Base-by-base conservation (phyloP, 306 rosid genomes). In the Astragalus membranaceus region DNA sequence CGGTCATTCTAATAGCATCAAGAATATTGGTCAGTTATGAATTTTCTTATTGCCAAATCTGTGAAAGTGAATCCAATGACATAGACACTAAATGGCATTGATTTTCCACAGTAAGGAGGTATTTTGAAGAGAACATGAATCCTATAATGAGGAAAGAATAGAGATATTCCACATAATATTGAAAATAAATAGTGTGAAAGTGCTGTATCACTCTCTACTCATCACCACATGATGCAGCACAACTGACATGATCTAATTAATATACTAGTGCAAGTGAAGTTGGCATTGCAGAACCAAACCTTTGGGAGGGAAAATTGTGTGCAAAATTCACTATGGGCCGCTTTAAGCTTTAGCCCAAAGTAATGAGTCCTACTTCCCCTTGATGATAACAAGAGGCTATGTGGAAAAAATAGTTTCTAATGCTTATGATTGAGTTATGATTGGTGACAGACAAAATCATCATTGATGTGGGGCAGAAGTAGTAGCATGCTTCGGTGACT, bases 1-100 rank as follows among this genome's bases (percentile, higher is more conserved):
- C 72, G 80, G 37, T 83, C 91, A 64, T 83, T 87, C 98, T 93
- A 83, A 72, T 67, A 11, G 43, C 81, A 73, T 41, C 16, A 76
- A 32, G 33, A 78, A 54, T 60, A 49, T 36, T 56, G 64, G 13
- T 75, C 50, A 64, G 57, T 37, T 8, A 8, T 14, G 46, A 58
- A 14, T 11, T 56, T 30, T 56, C n/a, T 47, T 47, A 43, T 56
- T 47, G 14, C 26, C 3, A 10, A 36, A 30, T 44, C 56, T 37
- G 42, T 4, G 43, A 11, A 57, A 57, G 20, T 57, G 16, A 57
- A 15, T 48, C 7, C 36, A 67, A 43, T 36, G 20, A 51, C 30
- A 7, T 47, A 46, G 16, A 54, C 20, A 55, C 36, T 23, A 55
- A 72, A 53, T 50, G 33, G 41, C 26, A 43, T 17, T 29, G 39